These are phyloP conservation scores for Prunella vulgaris DNA, from an alignment of 257 asterid genomes.

Conservation along the genomic window DNA sequence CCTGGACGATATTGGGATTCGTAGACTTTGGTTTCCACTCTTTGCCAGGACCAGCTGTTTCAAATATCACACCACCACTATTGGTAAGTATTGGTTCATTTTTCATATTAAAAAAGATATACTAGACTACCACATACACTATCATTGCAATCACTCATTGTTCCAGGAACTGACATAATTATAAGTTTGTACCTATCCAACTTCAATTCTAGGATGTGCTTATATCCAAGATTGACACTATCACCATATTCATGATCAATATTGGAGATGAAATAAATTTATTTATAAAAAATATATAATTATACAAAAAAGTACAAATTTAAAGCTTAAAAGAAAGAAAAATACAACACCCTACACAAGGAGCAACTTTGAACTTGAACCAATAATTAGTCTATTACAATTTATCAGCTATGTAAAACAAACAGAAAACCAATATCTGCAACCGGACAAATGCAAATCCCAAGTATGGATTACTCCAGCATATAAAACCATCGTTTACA, in stretches of 20 bases:
- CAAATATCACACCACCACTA: constrained; percentile 21
- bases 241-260: neutral
- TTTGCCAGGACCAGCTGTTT: constrained; percentile 56
- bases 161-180: neutral
- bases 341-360: neutral
- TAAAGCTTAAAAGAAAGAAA: neutral
- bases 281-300: neutral
- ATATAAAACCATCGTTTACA: constrained; percentile 1
- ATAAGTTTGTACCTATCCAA: constrained; percentile 8
- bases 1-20: constrained; percentile 41
- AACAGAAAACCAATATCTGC: neutral
- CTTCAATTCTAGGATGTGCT: neutral
- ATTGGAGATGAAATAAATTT: neutral
- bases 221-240: neutral
- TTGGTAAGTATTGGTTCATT: constrained; percentile 11
- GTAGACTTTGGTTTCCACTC: constrained; percentile 91
- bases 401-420: constrained; percentile 5
- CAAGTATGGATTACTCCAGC: neutral
- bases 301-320: neutral
- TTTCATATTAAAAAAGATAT: constrained; percentile 5
- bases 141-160: constrained; percentile 6
- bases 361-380: constrained; percentile 10
- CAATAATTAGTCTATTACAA: constrained; percentile 5
- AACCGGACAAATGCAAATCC: neutral
- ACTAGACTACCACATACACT: neutral